A percentile compares a stretch with the other conserved stretches of the same genome.
These are phyloP conservation scores for Anisodus tanguticus DNA, from an alignment of 257 asterid genomes.

Conservation along the genomic window DNA sequence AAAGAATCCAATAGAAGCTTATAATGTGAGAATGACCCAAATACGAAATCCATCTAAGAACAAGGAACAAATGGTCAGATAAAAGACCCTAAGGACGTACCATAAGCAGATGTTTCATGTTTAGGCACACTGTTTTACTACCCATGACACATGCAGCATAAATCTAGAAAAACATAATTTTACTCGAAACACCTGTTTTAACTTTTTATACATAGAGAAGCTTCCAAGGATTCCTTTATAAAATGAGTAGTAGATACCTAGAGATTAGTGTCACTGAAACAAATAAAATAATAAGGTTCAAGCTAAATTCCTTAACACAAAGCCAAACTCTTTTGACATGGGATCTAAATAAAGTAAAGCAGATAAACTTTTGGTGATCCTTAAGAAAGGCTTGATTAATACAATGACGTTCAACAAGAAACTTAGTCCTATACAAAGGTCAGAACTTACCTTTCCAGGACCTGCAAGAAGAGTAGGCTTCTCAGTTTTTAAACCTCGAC, in stretches of 20 bases:
- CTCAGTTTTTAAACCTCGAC: constrained; percentile 72
- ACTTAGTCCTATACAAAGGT: background rate
- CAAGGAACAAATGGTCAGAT: background rate
- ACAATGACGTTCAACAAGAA: background rate
- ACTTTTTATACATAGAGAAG: background rate
- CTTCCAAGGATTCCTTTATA: background rate
- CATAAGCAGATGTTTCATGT: background rate
- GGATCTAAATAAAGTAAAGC: constrained; percentile 1
- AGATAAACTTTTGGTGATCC: background rate
- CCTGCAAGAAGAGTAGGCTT: constrained; percentile 92
- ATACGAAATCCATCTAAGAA: background rate
- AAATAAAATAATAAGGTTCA: background rate
- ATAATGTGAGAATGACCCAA: background rate
- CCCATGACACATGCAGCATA: background rate
- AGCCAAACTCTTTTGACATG: no score
- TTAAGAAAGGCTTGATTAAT: no score
- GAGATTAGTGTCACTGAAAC: background rate
- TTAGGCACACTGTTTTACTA: background rate
- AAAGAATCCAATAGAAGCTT: background rate
- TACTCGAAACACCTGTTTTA: background rate
- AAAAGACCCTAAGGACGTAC: background rate
- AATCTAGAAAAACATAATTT: background rate
- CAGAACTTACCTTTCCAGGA: constrained; percentile 78
- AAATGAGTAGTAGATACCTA: background rate
- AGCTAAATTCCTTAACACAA: no score